Evolutionary conservation across 805 yeast species (phyloP), one percentile per base, ranked within the genome.

Genomic region (Candida mattraensis): DNA sequence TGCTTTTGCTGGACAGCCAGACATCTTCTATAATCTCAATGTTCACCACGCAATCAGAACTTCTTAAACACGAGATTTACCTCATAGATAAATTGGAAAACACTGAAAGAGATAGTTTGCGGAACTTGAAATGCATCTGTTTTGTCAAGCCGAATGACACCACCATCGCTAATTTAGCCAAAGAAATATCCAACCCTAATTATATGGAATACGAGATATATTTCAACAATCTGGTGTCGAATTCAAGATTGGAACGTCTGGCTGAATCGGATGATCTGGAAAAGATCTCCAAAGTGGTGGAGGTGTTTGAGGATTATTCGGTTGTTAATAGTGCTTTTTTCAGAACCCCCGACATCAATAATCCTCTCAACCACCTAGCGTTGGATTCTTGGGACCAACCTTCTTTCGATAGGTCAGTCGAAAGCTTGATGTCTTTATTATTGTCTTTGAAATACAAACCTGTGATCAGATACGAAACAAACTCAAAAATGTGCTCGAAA

Each of bases 211-310:
- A 93, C 61, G 81, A 82, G 51, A 58, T 93, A 13, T 87, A 71
- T 51, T 87, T 91, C 68, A 83, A 78, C 56, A 88, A 88, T 56
- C 67, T 78, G 11, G 72, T 89, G 19, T 70, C 78, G 33, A 93
- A 91, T 61, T 68, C 80, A 17, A 84, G 86, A 45, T 60, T 93
- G 48, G 99, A 93, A 56, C 70, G 85, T 33, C 56, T 93, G 30
- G 98, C 99, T 0, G 96, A 87, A 58, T 75, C 86, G 3, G 99
- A 93, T 59, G 93, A 86, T 53, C 69, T 80, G 51, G 98, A 91
- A 56, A 77, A 79, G 7, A 83, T 93, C 7, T 64, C 71, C 5
- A 75, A 75, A 40, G 87, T 93, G 4, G 78, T 83, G 34, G 99
- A 93, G 54, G 56, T 89, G 24, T 93, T 87, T 56, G 85, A 82